A percentile compares a stretch with the other conserved stretches of the same genome.
Evolutionary conservation across 345 rosid genomes (phyloP).

Genomic region (Litchi chinensis): DNA sequence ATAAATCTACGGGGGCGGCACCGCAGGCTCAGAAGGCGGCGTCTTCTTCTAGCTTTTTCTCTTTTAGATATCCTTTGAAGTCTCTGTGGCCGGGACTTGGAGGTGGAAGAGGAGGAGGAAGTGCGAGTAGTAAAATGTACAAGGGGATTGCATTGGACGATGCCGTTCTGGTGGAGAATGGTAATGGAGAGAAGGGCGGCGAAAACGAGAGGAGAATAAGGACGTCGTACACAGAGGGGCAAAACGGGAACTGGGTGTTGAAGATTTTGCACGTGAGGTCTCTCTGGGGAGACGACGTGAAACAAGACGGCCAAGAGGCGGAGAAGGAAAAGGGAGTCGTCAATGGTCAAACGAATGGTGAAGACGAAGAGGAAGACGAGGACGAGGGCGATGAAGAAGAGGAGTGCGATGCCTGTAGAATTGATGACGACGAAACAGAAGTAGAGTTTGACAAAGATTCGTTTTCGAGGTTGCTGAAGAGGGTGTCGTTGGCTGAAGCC

Average conservation of each 20-base stretch:
- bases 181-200: conserved; percentile 26
- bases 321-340: conserved; percentile 23
- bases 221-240: conserved; percentile 30
- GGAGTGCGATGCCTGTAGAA: conserved; percentile 54
- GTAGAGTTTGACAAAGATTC: conserved; percentile 63
- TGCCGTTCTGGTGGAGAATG: conserved; percentile 51
- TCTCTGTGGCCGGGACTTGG: conserved; percentile 53
- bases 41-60: conserved; percentile 47
- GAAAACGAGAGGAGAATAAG: conserved; percentile 21
- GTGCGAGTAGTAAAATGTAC: conserved; percentile 17
- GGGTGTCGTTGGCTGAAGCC: conserved; percentile 67
- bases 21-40: conserved; percentile 39
- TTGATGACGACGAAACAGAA: conserved; percentile 42
- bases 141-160: conserved; percentile 64
- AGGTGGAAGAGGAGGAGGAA: conserved; percentile 21
- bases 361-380: conserved; percentile 6
- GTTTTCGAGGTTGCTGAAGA: conserved; percentile 69
- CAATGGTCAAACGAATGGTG: conserved; percentile 17
- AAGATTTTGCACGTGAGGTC: conserved; percentile 84
- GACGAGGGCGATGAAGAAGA: conserved; percentile 36
- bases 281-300: conserved; percentile 49
- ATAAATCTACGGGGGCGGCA: conserved; percentile 39
- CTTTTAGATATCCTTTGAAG: conserved; percentile 56
- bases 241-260: conserved; percentile 76
- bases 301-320: conserved; percentile 26